Conservation (phyloP, 345 rosid genomes). For the thale cress (Arabidopsis thaliana) region TAIR10.1 NC_003075.7:13040501-13041000, state of each 20-base stretch:
- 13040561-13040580: background rate
- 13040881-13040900: slow-evolving; percentile 69
- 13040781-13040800: slow-evolving; percentile 69
- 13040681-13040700: slow-evolving; percentile 57
- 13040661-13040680: slow-evolving; percentile 53
- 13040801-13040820: slow-evolving; percentile 64
- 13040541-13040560: background rate
- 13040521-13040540: background rate
- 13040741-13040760: background rate
- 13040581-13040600: slow-evolving; percentile 58
- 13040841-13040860: slow-evolving; percentile 70
- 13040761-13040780: slow-evolving; percentile 8
- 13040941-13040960: slow-evolving; percentile 80
- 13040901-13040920: slow-evolving; percentile 6
- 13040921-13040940: slow-evolving; percentile 47
- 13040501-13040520: slow-evolving; percentile 43
- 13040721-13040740: background rate
- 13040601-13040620: slow-evolving; percentile 62
- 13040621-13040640: slow-evolving; percentile 45
- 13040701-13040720: background rate
- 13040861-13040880: slow-evolving; percentile 59
- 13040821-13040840: slow-evolving; percentile 62
- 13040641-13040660: slow-evolving; percentile 47
- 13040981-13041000: slow-evolving; percentile 56
- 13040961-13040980: slow-evolving; percentile 58